Percentiles rank a stretch among this genome's conserved stretches.
These are phyloP conservation scores for Plasmodium berghei DNA, from an alignment of 169 alveolate genomes.

Conservation along the genomic window DNA sequence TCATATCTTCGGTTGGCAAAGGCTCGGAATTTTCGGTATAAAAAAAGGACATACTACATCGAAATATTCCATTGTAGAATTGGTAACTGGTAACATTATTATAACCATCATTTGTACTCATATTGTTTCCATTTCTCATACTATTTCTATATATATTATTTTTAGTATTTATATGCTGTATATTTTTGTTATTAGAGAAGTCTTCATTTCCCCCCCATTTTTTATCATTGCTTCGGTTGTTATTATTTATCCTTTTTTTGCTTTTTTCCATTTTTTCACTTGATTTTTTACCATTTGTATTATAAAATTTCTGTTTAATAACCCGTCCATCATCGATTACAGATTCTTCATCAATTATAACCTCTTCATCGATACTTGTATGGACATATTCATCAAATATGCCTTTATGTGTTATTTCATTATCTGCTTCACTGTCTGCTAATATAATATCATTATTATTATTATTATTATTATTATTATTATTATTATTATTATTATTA, in stretches of 20 bases:
- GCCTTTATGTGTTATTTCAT: not conserved
- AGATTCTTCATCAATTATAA: not conserved
- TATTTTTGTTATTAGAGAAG: too few species aligned
- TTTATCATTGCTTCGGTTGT: not conserved
- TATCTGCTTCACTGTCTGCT: not conserved
- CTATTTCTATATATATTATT: not conserved
- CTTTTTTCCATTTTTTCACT: slow-evolving; percentile 1
- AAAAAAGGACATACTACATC: slow-evolving; percentile 64
- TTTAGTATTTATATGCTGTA: too few species aligned
- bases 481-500: not conserved
- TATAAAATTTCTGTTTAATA: not conserved
- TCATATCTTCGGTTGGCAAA: slow-evolving; percentile 14
- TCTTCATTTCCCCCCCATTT: not conserved
- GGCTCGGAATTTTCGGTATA: slow-evolving; percentile 16
- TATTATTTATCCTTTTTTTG: not conserved
- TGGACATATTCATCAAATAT: slow-evolving; percentile 1
- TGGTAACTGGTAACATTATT: not conserved
- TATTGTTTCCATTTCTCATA: slow-evolving; percentile 1
- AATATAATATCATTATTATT: slow-evolving; percentile 3
- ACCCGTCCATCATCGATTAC: not conserved
- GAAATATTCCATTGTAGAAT: slow-evolving; percentile 23
- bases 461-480: not conserved
- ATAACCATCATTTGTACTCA: not conserved
- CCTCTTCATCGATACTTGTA: slow-evolving; percentile 21
- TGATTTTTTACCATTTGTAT: not conserved